A percentile compares a stretch with the other conserved stretches of the same genome.
phyloP scores from a whole-genome alignment of 2,329 filamentous ascomycete species.

The Blastomyces gilchristii region DNA sequence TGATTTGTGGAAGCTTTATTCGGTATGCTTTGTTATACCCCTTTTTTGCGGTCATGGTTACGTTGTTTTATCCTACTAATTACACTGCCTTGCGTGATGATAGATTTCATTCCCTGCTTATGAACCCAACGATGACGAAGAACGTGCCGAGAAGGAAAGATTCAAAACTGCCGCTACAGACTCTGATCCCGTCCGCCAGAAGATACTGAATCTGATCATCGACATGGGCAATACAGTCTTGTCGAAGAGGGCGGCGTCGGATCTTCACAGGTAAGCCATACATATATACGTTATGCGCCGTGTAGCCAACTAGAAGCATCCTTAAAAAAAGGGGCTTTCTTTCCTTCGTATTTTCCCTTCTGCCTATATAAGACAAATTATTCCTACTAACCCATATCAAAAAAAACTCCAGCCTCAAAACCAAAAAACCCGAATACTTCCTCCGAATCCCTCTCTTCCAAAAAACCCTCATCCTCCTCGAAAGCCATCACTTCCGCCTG shows the following conservation, averaged over 20 bases:
- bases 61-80: not conserved
- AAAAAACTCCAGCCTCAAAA: constrained; percentile 50
- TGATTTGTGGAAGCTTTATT: constrained; percentile 67
- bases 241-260: constrained; percentile 73
- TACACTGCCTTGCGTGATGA: not conserved
- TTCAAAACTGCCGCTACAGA: constrained; percentile 52
- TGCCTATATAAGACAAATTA: too few species aligned
- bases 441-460: constrained; percentile 67
- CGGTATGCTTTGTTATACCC: constrained; percentile 42
- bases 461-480: constrained; percentile 72
- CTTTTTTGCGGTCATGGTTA: not conserved
- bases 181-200: constrained; percentile 53
- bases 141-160: constrained; percentile 33
- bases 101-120: constrained; percentile 31
- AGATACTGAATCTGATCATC: constrained; percentile 72
- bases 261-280: constrained; percentile 53
- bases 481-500: constrained; percentile 80
- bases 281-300: too few species aligned
- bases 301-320: too few species aligned
- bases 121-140: constrained; percentile 34
- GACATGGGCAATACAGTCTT: constrained; percentile 90
- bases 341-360: too few species aligned
- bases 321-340: too few species aligned
- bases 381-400: too few species aligned
- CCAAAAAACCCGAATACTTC: constrained; percentile 65